These are phyloP conservation scores for Moniliella sp. DNA, from an alignment of 1,284 basidiomycete genomes.

Conservation along the genomic window DNA sequence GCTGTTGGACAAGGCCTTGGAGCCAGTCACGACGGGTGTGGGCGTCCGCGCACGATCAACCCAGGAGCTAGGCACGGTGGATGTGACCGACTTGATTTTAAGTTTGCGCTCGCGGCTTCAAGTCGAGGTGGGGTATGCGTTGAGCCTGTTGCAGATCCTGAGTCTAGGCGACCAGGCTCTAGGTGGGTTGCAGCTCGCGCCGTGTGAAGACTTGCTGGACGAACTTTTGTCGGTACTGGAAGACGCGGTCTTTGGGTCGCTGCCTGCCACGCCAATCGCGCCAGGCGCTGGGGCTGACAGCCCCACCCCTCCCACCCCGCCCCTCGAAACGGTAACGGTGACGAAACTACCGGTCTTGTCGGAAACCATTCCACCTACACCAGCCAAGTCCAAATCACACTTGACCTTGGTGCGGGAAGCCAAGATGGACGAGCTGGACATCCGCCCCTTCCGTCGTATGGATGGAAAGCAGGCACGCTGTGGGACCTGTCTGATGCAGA, in stretches of 20 bases:
- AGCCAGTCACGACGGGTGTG: too few relatives aligned
- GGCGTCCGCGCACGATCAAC: too few relatives aligned
- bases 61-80: conserved; percentile 54
- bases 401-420: conserved; percentile 7
- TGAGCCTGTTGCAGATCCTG: conserved; percentile 69
- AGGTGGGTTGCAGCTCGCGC: conserved; percentile 46
- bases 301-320: conserved; percentile 42
- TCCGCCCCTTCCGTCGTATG: conserved; percentile 12
- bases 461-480: too few relatives aligned
- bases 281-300: conserved; percentile 47
- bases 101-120: conserved; percentile 65
- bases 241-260: conserved; percentile 49
- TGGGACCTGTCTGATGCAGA: too few relatives aligned
- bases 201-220: conserved; percentile 60
- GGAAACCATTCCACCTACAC: conserved; percentile 1
- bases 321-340: conserved; percentile 25
- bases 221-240: conserved; percentile 69
- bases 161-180: conserved; percentile 40
- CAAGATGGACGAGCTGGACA: conserved; percentile 19
- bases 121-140: conserved; percentile 63
- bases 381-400: not conserved
- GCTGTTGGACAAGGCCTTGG: too few relatives aligned
- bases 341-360: conserved; percentile 7
- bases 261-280: conserved; percentile 33
- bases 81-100: conserved; percentile 70